Evolutionary conservation across 139 green algal species (phyloP).

Genomic region (Volvox africanus): DNA sequence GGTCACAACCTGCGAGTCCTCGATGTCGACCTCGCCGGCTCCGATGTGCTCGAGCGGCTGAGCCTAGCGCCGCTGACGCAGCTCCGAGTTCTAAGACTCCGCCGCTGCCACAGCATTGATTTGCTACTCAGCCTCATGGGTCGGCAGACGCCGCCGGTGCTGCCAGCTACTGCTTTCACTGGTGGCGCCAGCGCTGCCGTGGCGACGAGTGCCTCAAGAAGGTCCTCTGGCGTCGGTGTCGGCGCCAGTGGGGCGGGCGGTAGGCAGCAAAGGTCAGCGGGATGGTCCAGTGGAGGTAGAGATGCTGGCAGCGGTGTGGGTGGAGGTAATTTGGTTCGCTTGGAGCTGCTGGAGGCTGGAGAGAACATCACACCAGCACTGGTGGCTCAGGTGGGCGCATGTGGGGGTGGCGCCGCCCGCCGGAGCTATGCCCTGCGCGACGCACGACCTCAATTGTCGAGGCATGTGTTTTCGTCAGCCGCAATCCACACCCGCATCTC

Average conservation of each 20-base stretch:
- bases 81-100: constrained; percentile 8
- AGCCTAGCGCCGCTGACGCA: not conserved
- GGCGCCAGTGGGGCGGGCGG: not conserved
- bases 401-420: too few relatives aligned
- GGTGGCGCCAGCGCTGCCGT: not conserved
- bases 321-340: not conserved
- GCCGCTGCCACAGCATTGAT: not conserved
- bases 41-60: constrained; percentile 1
- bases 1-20: constrained; percentile 6
- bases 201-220: not conserved
- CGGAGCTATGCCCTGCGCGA: too few relatives aligned
- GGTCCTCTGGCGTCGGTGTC: not conserved
- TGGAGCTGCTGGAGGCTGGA: constrained; percentile 16
- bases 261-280: not conserved
- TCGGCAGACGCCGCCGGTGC: not conserved
- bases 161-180: not conserved
- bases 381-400: constrained; percentile 29
- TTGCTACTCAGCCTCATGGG: constrained; percentile 22
- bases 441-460: too few relatives aligned
- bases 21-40: not conserved
- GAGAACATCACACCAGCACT: constrained; percentile 12
- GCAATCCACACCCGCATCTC: not conserved
- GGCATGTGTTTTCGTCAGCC: too few relatives aligned
- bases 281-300: not conserved
- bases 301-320: not conserved